phyloP scores from a whole-genome alignment of 1,139 yeast species.

The Eremothecium gossypii region DNA sequence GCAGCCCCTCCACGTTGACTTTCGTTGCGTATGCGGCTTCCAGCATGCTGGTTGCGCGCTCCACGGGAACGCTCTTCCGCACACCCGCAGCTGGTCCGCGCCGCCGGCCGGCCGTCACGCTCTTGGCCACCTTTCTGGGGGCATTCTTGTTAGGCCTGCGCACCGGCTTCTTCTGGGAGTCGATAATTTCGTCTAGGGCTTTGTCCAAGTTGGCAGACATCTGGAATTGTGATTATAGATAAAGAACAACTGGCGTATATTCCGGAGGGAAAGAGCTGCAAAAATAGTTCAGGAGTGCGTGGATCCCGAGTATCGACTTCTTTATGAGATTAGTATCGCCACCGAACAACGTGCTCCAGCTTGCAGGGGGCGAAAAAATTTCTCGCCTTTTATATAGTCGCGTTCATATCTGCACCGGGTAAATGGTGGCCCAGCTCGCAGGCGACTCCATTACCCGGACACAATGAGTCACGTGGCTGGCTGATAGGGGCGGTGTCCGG shows the following conservation, averaged over 20 bases:
- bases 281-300: neutral
- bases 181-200: slow-evolving; percentile 91
- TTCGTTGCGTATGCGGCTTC: slow-evolving; percentile 58
- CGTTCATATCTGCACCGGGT: no score
- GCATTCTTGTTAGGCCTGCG: slow-evolving; percentile 22
- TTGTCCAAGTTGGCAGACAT: slow-evolving; percentile 76
- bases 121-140: slow-evolving; percentile 26
- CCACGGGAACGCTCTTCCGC: slow-evolving; percentile 26
- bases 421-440: no score
- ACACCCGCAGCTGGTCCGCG: slow-evolving; percentile 31
- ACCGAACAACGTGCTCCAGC: no score
- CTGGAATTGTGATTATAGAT: neutral
- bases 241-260: no score
- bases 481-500: no score
- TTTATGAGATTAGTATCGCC: neutral
- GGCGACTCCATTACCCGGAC: no score
- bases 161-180: slow-evolving; percentile 43
- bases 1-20: slow-evolving; percentile 68
- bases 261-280: neutral
- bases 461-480: no score
- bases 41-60: slow-evolving; percentile 32
- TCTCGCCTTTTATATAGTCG: no score
- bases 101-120: slow-evolving; percentile 22
- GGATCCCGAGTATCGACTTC: neutral
- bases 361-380: no score